phyloP scores from a whole-genome alignment of 2,329 filamentous ascomycete genomes.

The Trichophyton verrucosum region DNA sequence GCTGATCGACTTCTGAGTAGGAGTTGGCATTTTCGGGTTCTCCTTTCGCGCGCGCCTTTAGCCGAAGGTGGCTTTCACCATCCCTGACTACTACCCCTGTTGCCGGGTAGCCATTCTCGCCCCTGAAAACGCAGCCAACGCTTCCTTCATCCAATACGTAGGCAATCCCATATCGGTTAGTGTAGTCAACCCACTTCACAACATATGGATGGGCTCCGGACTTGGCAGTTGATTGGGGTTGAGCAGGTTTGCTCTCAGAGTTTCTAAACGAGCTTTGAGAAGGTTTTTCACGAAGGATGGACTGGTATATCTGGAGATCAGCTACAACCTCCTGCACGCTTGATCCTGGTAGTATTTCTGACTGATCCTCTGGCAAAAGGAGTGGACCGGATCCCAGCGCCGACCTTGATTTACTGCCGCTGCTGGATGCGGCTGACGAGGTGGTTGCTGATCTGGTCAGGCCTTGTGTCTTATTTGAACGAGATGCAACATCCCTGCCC shows the following conservation, averaged over 20 bases:
- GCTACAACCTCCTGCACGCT: constrained; percentile 29
- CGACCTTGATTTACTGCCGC: constrained; percentile 12
- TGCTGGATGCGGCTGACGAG: background rate
- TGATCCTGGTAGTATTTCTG: constrained; percentile 27
- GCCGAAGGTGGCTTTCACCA: constrained; percentile 35
- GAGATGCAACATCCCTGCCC: background rate
- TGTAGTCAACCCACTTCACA: constrained; percentile 43
- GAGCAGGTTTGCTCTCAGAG: constrained; percentile 17
- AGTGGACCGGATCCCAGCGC: constrained; percentile 23
- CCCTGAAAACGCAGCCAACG: constrained; percentile 39
- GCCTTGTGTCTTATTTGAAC: background rate
- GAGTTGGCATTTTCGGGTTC: constrained; percentile 16
- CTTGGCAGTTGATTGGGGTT: constrained; percentile 17
- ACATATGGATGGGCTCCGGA: constrained; percentile 34
- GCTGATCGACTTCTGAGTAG: constrained; percentile 33
- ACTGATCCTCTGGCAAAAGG: constrained; percentile 28
- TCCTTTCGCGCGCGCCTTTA: constrained; percentile 31
- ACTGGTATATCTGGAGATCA: constrained; percentile 29
- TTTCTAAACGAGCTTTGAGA: constrained; percentile 3
- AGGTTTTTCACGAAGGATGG: constrained; percentile 24
- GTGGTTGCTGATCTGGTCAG: background rate
- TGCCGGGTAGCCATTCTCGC: constrained; percentile 32
- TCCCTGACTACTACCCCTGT: constrained; percentile 36
- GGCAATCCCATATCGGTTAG: constrained; percentile 40
- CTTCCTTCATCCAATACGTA: constrained; percentile 41